Evolutionary conservation across 2,329 filamentous ascomycete genomes (phyloP).

Genomic region (Pseudocercospora crystallina): DNA sequence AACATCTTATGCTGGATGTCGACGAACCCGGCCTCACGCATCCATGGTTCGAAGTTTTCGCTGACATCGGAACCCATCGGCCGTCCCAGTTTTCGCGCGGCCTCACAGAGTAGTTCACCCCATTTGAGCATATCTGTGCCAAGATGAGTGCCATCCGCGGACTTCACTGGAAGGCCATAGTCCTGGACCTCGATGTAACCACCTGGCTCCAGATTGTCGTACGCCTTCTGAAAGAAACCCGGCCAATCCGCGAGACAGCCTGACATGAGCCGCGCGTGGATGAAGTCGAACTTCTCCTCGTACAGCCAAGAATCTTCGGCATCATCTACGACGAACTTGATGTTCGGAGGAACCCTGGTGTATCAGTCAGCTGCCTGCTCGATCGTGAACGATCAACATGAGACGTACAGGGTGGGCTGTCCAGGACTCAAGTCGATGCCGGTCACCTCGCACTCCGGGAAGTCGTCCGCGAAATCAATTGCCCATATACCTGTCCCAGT

Average conservation of each 20-base stretch:
- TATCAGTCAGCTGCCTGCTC: constrained; percentile 5
- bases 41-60: constrained; percentile 39
- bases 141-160: constrained; percentile 38
- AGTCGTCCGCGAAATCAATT: constrained; percentile 50
- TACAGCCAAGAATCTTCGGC: constrained; percentile 61
- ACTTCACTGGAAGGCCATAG: constrained; percentile 43
- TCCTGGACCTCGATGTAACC: constrained; percentile 55
- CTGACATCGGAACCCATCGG: constrained; percentile 42
- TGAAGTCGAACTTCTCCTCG: constrained; percentile 54
- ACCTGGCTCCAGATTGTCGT: constrained; percentile 51
- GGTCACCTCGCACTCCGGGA: constrained; percentile 42
- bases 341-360: constrained; percentile 56
- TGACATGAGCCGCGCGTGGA: constrained; percentile 54
- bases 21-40: constrained; percentile 44
- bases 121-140: constrained; percentile 35
- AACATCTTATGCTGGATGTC: constrained; percentile 42
- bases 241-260: constrained; percentile 56
- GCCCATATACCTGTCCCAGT: constrained; percentile 60
- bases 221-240: constrained; percentile 49
- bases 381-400: background rate
- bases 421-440: constrained; percentile 53
- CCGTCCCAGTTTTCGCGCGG: constrained; percentile 41
- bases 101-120: constrained; percentile 40
- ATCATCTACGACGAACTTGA: constrained; percentile 64
- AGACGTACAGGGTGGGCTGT: constrained; percentile 45